Evolutionary conservation across 108 stramenopile species (phyloP), one percentile per base, ranked within the genome.

Genomic region (Mayamaea pseudoterrestris): DNA sequence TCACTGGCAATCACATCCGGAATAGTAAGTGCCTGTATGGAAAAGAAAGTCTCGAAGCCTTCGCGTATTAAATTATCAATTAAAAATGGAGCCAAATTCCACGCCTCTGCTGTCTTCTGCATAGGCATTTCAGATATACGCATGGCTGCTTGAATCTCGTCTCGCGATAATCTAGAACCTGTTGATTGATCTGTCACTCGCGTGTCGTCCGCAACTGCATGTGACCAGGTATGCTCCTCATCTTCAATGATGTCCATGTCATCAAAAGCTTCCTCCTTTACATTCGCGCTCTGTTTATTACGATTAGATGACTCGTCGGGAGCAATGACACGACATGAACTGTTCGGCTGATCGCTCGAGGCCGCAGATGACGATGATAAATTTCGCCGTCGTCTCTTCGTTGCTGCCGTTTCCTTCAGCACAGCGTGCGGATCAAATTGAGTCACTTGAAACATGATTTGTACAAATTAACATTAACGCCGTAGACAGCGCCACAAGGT

Each of bases 21-120:
- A 44, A 94, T 74, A 13, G 80, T 78, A 40, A 73, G 57, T 17
- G 80, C 72, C 53, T 97, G 96, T 18, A 97, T 86, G 13, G 96
- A 92, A 47, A 95, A 95, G 57, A 95, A 93, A 30, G 71, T 55
- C 9, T 67, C 47, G 47, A 73, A 78, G 2, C 75, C 76, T 46
- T 84, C 78, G 14, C 47, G 49, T 51, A 64, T 36, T 23, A 90
- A 54, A 29, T 90, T 90, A 2, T 50, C 14, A 0, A 83, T 41
- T 42, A 90, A 53, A 66, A 90, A 90, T 11, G 71, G 62, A 29
- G 83, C 78, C 24, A 90, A 58, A 27, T 65, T 61, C 80, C 78
- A 85, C 42, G 53, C 45, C 11, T 57, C 51, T 16, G 79, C 82
- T 7, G 79, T 80, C 36, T 81, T 66, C 13, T 56, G 51, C 7